phyloP scores from a whole-genome alignment of 1,284 basidiomycete species.

The Trichosporon coremiiforme region DNA sequence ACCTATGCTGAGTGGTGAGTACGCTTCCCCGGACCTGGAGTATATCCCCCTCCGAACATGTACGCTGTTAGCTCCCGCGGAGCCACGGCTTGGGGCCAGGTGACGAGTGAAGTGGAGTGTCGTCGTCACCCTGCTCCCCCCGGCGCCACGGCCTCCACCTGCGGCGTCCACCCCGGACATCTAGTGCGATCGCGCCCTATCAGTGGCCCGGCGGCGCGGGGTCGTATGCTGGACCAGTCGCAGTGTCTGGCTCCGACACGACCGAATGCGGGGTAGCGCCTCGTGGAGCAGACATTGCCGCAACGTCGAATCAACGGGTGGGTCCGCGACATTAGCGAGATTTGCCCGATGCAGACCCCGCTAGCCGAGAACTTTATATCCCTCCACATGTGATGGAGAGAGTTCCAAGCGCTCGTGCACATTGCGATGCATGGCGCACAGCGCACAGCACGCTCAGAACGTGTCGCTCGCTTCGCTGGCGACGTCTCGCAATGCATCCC shows the following conservation, averaged over 20 bases:
- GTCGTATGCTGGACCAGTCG: background rate
- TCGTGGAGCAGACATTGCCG: background rate
- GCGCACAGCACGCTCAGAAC: no score
- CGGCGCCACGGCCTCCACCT: background rate
- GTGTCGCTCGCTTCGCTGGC: no score
- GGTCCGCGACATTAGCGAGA: conserved; percentile 1
- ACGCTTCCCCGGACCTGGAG: no score
- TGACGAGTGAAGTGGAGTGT: no score
- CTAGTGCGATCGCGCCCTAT: background rate
- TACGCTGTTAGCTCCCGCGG: background rate
- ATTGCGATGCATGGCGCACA: background rate
- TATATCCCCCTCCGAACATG: background rate
- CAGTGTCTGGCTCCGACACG: background rate
- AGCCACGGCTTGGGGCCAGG: no score
- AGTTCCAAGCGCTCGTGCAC: background rate
- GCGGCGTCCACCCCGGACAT: background rate
- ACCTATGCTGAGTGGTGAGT: conserved; percentile 34
- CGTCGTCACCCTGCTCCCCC: background rate
- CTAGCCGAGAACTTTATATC: background rate
- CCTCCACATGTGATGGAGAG: background rate
- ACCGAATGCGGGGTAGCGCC: background rate
- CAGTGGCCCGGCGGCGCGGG: background rate
- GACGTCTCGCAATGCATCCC: background rate
- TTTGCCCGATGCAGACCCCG: background rate
- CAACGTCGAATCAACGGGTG: background rate